Base-by-base conservation (phyloP, 768 basidiomycete species). In the Mycena floridula region DNA sequence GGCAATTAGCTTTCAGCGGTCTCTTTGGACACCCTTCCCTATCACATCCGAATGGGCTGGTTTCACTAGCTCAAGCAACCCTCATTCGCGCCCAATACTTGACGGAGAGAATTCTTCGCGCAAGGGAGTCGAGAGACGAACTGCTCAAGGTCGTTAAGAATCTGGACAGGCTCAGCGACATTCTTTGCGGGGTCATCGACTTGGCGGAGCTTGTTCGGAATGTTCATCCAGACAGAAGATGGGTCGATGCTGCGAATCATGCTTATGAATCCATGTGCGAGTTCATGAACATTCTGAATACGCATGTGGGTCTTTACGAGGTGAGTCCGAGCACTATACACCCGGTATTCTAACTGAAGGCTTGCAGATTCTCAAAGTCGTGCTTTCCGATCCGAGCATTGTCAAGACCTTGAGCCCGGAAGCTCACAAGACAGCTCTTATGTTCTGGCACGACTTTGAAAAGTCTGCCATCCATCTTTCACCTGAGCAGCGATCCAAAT, bases 281-380 rank as follows among this genome's bases (percentile, higher is more conserved):
- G 66, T 94, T 88, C 62, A 98, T 99, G 94, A 97, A 97, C 62
- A 82, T 89, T 37, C 70, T 98, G 47, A 99, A 99, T 63, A 97
- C 94, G 25, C 76, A 98, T 68, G 82, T 85, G 25, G 90, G 86
- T 28, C 70, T 99, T 37, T 94, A 93, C 51, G 76, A 90, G 68
- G 94, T 89, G 61, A 64, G 87, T 70, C 45, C 35, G 23, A 20
- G 41, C 46, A 36, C 35, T 37, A 47, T 44, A 45, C 37, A 25
- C 50, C 13, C 49, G 15, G 46, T 43, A 28, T 45, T 41, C 39
- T 57, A 39, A 55, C 54, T 28, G 52, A 44, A 36, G 48, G 25
- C 42, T 20, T 51, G 16, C 50, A 92, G 89, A 79, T 85, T 38
- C 69, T 92, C 38, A 80, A 79, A 59, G 67, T 62, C 13, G 85